A percentile compares a stretch with the other conserved stretches of the same genome.
These are phyloP conservation scores for Boechera retrofracta DNA, from an alignment of 345 rosid genomes.

Conservation along the genomic window DNA sequence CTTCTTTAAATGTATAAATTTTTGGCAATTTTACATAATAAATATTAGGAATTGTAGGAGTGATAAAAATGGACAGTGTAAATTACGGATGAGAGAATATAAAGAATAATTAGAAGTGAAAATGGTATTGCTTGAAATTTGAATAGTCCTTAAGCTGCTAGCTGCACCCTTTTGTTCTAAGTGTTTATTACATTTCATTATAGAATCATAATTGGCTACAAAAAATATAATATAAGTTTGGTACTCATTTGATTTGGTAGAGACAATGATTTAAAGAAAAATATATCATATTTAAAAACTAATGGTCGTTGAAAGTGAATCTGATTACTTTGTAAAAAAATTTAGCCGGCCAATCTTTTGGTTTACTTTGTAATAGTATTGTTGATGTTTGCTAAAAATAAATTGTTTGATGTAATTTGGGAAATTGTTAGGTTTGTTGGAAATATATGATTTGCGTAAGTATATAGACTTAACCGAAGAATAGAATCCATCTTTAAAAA, in stretches of 20 bases:
- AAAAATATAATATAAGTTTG: neutral
- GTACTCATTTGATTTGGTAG: conserved; percentile 9
- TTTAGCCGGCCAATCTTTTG: no score
- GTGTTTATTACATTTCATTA: neutral
- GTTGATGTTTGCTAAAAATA: no score
- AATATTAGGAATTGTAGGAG: neutral
- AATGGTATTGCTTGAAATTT: no score
- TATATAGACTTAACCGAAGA: no score
- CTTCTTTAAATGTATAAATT: neutral
- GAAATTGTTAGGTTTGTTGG: no score
- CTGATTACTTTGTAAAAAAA: neutral
- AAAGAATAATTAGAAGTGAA: no score
- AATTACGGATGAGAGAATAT: no score
- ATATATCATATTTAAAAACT: neutral
- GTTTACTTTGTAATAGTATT: no score
- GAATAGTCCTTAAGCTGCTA: neutral
- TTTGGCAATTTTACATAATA: neutral
- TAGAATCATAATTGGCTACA: neutral
- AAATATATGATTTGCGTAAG: no score
- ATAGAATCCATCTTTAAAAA: no score
- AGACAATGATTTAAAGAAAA: neutral
- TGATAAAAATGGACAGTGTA: no score
- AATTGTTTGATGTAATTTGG: no score
- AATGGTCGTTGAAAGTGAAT: neutral
- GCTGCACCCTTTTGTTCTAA: neutral